Evolutionary conservation across 1,139 yeast species (phyloP).

Genomic region (Saccharomyces hybrid): DNA sequence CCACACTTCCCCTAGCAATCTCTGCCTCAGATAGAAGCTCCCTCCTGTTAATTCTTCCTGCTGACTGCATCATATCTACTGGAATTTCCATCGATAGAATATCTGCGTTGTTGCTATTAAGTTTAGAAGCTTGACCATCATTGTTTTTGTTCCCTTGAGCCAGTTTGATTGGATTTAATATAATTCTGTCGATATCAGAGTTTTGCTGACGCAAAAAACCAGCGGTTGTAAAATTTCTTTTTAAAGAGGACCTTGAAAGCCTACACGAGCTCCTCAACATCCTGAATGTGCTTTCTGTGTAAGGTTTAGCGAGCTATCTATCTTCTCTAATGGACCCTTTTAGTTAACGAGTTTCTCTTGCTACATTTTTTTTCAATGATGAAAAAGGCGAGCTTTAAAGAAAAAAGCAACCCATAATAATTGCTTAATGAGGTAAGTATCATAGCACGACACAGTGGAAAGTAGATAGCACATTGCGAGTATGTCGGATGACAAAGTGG

Average conservation of each 20-base stretch:
- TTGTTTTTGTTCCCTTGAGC: not conserved
- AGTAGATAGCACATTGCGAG: too few relatives aligned
- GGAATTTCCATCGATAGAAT: not conserved
- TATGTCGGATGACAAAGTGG: not conserved
- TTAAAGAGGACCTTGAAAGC: not conserved
- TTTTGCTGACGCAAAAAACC: not conserved
- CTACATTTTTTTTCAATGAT: not conserved
- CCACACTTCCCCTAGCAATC: slow-evolving; percentile 1
- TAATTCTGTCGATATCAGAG: slow-evolving; percentile 9
- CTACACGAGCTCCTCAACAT: not conserved
- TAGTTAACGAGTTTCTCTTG: not conserved
- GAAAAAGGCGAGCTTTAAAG: not conserved
- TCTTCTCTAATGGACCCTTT: not conserved
- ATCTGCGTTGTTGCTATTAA: not conserved
- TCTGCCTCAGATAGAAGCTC: not conserved
- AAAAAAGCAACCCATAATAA: not conserved
- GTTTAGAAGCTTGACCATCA: not conserved
- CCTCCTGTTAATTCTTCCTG: slow-evolving; percentile 1
- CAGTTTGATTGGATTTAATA: not conserved
- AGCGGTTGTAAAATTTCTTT: not conserved
- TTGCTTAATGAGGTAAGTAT: too few relatives aligned
- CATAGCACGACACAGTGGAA: not conserved
- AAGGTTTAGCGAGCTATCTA: not conserved
- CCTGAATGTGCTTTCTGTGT: not conserved
- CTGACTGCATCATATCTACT: not conserved